Base-by-base conservation (phyloP, 2,329 filamentous ascomycete species). In the Trichophyton schoenleinii region DNA sequence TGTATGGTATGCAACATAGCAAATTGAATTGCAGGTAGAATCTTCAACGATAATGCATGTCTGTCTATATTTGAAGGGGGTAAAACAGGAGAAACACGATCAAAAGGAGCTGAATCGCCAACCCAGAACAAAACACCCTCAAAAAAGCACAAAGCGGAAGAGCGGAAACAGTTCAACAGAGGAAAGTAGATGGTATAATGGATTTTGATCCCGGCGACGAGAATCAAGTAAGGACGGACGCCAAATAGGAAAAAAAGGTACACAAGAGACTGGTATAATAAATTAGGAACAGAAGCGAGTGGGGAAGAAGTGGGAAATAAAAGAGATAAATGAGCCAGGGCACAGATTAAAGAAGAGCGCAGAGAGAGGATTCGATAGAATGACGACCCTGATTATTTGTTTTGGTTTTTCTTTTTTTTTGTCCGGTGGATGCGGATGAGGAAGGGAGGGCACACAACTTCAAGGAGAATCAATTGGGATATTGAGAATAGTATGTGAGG, bases 311-410 rank as follows among this genome's bases (percentile, higher is more conserved):
- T 62, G 57, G 60, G 60, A 11, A 36, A 36, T 8, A 36, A 36
- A 36, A 36, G 34, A 36, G 34, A 36, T 42, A 61, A 62, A 62
- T 58, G 59, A 36, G 60, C 59, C 28, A 49, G 61, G 57, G 53
- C 46, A 52, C 64, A 67, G 64, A 67, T 55, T 62, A n/a, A 57
- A 57, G 42, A 61, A 64, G 57, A 62, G 52, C 46, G 46, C 22
- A 60, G 62, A 53, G 53, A 62, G 59, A 62, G 63, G 34, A 58
- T 55, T 55, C 49, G 49, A 55, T 55, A 55, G n/a, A 36, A 55
- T 55, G 49, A 55, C 28, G 49, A 55, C 49, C 49, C 49, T 55
- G 49, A 55, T 55, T 55, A 28, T 34, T 55, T 53, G 28, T 52
- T 52, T 52, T 53, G 22, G 22, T 22, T 22, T 22, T 22, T 22